Conservation (phyloP, 129 eudicot species). For the Tanacetum coccineum region DNA sequence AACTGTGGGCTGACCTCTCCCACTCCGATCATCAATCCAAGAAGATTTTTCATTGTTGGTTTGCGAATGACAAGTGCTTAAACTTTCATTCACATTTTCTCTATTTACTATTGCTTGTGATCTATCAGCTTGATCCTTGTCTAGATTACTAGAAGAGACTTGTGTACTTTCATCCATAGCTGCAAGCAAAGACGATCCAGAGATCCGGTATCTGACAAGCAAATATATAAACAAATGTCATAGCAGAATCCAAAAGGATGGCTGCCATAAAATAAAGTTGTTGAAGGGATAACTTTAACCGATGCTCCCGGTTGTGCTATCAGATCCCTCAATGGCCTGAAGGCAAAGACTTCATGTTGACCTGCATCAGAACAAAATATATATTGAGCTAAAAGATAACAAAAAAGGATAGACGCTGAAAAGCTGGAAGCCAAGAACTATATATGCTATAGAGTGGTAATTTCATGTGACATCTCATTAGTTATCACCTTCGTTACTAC, state of each 20-base stretch:
- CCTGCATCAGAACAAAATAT: slow-evolving; percentile 39
- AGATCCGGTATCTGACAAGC: slow-evolving; percentile 82
- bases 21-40: slow-evolving; percentile 68
- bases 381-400: background rate
- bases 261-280: slow-evolving; percentile 1
- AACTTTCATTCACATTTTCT: slow-evolving; percentile 31
- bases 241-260: slow-evolving; percentile 1
- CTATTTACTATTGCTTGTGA: slow-evolving; percentile 41
- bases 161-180: slow-evolving; percentile 94
- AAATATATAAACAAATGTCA: slow-evolving; percentile 20
- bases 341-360: slow-evolving; percentile 98
- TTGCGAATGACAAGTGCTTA: slow-evolving; percentile 44
- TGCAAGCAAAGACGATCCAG: slow-evolving; percentile 90
- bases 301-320: slow-evolving; percentile 98
- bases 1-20: slow-evolving; percentile 89
- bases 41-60: slow-evolving; percentile 48
- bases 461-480: background rate
- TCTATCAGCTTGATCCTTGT: slow-evolving; percentile 58
- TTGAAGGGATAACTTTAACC: slow-evolving; percentile 45
- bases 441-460: background rate
- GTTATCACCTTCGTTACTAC: background rate
- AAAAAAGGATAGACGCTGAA: background rate
- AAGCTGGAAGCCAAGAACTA: background rate
- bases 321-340: slow-evolving; percentile 98
- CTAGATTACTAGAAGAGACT: slow-evolving; percentile 43